Evolutionary conservation across 108 stramenopile species (phyloP), one percentile per base, ranked within the genome.

Genomic region (Stephanodiscus triporus): DNA sequence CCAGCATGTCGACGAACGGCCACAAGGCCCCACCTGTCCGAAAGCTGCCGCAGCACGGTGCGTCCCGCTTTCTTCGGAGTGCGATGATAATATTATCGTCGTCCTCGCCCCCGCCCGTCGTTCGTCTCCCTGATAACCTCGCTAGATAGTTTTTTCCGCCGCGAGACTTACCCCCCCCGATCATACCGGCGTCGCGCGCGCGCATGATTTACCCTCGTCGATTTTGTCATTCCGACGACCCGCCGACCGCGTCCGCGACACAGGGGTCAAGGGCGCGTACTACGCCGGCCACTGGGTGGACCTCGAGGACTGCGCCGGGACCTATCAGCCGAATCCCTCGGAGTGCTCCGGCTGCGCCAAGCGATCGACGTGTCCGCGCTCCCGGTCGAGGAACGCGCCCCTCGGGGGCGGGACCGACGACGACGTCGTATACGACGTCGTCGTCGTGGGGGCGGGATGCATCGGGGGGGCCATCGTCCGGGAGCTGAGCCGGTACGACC

Each of bases 381-480:
- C 82, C 60, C 77, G 75, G 63, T 83, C 85, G 47, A 78, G 82
- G 20, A 68, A 85, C 36, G 78, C 77, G 4, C 40, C 7, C 8
- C 4, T 9, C 10, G 40, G 8, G 8, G 10, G 40, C 32, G 53
- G 16, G n/a, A n/a, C n/a, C 17, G 57, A 64, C 10, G 61, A 76
- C 29, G 77, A 69, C 0, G 37, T 50, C 9, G 59, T 78, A 13
- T 88, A 90, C 59, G 89, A 88, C 73, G 73, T 91, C 13, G 67
- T 80, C 13, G 86, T 91, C 62, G 73, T 89, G 50, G 91, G 91
- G 6, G 87, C 88, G 0, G 91, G 91, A 13, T 92, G 91, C 61
- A 85, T 94, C 36, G 93, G 93, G 2, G 72, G 83, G 4, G 84
- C 93, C 40, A 89, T 94, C 53, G 93, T 91, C n/a, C 73, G 93